Evolutionary conservation across 345 rosid genomes (phyloP).

Genomic region (Geranium brycei): DNA sequence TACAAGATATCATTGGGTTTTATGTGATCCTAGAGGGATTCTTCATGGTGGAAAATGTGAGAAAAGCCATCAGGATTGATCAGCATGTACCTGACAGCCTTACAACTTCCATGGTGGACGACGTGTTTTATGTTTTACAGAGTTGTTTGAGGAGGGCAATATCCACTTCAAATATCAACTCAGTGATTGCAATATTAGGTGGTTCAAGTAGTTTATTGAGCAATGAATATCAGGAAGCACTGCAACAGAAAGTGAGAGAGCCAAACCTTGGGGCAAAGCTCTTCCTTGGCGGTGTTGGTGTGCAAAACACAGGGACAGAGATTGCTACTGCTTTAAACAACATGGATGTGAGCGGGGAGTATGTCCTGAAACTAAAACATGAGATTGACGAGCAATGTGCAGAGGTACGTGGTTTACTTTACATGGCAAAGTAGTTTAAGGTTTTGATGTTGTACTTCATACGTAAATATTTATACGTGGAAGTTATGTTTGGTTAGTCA

Average conservation of each 20-base stretch:
- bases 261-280: conserved; percentile 76
- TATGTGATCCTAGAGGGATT: conserved; percentile 92
- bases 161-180: conserved; percentile 73
- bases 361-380: conserved; percentile 72
- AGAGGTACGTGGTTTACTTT: conserved; percentile 46
- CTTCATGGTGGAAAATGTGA: conserved; percentile 96
- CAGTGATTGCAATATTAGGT: conserved; percentile 79
- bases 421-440: neutral
- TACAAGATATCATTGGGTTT: conserved; percentile 79
- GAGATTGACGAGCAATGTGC: conserved; percentile 92
- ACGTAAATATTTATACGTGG: neutral
- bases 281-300: conserved; percentile 76
- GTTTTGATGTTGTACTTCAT: neutral
- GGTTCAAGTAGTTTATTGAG: conserved; percentile 72
- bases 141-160: conserved; percentile 84
- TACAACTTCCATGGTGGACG: conserved; percentile 94
- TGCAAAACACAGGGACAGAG: conserved; percentile 74
- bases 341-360: conserved; percentile 88
- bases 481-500: no score
- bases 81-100: conserved; percentile 91
- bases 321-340: conserved; percentile 89
- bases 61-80: conserved; percentile 87
- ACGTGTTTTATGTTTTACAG: conserved; percentile 85
- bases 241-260: conserved; percentile 82
- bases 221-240: conserved; percentile 84